phyloP scores from a whole-genome alignment of 1,284 basidiomycete genomes.

The Vanrija sp. region DNA sequence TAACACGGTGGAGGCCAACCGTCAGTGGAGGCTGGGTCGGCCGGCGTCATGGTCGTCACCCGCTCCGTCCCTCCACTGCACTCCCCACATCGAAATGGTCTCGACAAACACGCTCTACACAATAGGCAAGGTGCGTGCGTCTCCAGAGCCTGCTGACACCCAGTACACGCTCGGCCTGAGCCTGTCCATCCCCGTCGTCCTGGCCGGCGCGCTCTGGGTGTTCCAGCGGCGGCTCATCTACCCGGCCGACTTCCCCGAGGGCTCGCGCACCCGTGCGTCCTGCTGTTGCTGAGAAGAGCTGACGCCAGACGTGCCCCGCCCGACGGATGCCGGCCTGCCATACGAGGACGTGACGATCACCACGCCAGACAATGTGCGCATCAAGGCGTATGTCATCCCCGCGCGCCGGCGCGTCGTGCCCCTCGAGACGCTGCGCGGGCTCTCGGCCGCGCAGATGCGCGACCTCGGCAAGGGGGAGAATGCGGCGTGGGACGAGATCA shows the following conservation, averaged over 20 bases:
- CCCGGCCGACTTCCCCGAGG: constrained; percentile 77
- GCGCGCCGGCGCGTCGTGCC: constrained; percentile 27
- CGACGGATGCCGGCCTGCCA: constrained; percentile 62
- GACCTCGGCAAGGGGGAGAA: constrained; percentile 22
- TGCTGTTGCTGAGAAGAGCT: background rate
- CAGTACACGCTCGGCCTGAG: constrained; percentile 38
- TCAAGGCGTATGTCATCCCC: constrained; percentile 62
- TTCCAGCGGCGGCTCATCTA: constrained; percentile 87
- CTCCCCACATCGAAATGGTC: constrained; percentile 11
- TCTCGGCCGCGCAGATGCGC: constrained; percentile 23
- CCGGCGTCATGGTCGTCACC: background rate
- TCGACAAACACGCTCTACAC: constrained; percentile 31
- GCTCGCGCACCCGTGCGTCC: constrained; percentile 66
- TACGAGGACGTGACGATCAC: constrained; percentile 70
- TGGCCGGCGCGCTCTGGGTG: constrained; percentile 69
- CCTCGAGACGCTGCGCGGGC: constrained; percentile 20
- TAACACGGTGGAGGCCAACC: background rate
- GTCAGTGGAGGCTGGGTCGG: no score
- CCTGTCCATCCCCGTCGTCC: constrained; percentile 20
- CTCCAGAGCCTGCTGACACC: background rate
- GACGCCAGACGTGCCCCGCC: constrained; percentile 63
- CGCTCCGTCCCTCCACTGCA: background rate
- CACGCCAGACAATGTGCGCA: constrained; percentile 59
- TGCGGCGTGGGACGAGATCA: constrained; percentile 29
- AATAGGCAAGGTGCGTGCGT: constrained; percentile 58